Percentiles rank a stretch among this genome's conserved stretches.
Evolutionary conservation across 371 early-diverging fungal species (phyloP).

Genomic region (Sporodiniella umbellata): DNA sequence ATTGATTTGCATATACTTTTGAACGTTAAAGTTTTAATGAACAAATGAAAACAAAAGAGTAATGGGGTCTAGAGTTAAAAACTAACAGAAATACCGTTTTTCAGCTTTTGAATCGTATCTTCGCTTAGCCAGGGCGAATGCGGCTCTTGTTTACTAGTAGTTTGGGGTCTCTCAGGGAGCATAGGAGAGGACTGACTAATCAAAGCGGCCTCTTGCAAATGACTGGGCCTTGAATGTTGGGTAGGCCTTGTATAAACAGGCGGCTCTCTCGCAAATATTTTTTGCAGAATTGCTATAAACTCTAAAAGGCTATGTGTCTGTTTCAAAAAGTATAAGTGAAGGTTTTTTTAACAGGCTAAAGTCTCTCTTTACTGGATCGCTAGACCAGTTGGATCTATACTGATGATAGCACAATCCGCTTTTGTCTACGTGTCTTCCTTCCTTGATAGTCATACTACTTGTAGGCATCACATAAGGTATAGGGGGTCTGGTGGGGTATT

Average conservation of each 20-base stretch:
- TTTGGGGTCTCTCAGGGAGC: no score
- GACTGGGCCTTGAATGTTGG: no score
- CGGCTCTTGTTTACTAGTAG: no score
- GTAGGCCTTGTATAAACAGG: slow-evolving; percentile 46
- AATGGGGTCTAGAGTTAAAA: no score
- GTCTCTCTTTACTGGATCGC: slow-evolving; percentile 26
- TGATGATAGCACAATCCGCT: slow-evolving; percentile 84
- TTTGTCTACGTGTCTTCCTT: slow-evolving; percentile 80
- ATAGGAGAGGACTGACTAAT: no score
- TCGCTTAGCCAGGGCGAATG: no score
- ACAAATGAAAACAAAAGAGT: background rate
- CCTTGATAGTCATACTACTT: slow-evolving; percentile 78
- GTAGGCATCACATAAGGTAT: slow-evolving; percentile 88
- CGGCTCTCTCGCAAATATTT: slow-evolving; percentile 73
- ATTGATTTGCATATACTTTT: slow-evolving; percentile 30
- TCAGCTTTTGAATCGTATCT: no score
- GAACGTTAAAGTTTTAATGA: background rate
- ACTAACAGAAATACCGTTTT: slow-evolving; percentile 3
- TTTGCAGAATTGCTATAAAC: slow-evolving; percentile 66
- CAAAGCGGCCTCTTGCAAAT: no score
- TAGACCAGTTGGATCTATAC: slow-evolving; percentile 62
- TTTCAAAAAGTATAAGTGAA: background rate
- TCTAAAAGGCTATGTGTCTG: slow-evolving; percentile 63
- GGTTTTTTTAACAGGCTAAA: background rate
- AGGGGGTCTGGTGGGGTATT: slow-evolving; percentile 81